A percentile compares a stretch with the other conserved stretches of the same genome.
phyloP scores from a whole-genome alignment of 345 rosid genomes.

The Murraya paniculata region DNA sequence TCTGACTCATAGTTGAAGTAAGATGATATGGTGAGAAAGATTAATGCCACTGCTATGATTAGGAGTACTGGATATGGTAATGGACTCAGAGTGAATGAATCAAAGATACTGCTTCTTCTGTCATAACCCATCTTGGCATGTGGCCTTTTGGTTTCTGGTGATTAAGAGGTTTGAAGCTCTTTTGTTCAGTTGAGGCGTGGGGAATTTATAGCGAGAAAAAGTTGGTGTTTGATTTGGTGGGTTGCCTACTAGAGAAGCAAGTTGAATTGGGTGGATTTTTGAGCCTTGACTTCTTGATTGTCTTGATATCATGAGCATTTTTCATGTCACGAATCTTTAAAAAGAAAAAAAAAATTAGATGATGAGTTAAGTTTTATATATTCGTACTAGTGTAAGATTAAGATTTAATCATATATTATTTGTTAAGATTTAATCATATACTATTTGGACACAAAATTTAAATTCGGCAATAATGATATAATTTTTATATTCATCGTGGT shows the following conservation, averaged over 20 bases:
- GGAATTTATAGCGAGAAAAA: slow-evolving; percentile 9
- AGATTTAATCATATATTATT: too few species aligned
- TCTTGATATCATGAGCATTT: too few species aligned
- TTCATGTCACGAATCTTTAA: neutral
- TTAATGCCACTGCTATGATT: slow-evolving; percentile 51
- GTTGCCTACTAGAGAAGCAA: neutral
- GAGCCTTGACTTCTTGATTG: slow-evolving; percentile 1
- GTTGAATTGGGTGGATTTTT: neutral
- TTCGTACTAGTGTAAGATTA: too few species aligned
- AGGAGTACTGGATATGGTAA: slow-evolving; percentile 83
- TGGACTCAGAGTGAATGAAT: slow-evolving; percentile 67
- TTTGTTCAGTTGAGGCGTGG: neutral
- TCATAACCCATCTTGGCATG: slow-evolving; percentile 31
- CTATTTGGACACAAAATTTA: too few species aligned
- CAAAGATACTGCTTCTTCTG: slow-evolving; percentile 56
- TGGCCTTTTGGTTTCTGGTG: neutral
- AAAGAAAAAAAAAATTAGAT: too few species aligned
- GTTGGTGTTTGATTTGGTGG: slow-evolving; percentile 1
- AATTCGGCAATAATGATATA: too few species aligned
- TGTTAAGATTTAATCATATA: too few species aligned
- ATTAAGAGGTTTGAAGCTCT: too few species aligned
- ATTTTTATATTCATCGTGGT: too few species aligned
- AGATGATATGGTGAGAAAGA: slow-evolving; percentile 68
- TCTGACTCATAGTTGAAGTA: slow-evolving; percentile 56
- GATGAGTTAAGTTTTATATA: too few species aligned